Conservation (phyloP, 2,329 filamentous ascomycete genomes). For the Neodidymelliopsis sp. region DNA sequence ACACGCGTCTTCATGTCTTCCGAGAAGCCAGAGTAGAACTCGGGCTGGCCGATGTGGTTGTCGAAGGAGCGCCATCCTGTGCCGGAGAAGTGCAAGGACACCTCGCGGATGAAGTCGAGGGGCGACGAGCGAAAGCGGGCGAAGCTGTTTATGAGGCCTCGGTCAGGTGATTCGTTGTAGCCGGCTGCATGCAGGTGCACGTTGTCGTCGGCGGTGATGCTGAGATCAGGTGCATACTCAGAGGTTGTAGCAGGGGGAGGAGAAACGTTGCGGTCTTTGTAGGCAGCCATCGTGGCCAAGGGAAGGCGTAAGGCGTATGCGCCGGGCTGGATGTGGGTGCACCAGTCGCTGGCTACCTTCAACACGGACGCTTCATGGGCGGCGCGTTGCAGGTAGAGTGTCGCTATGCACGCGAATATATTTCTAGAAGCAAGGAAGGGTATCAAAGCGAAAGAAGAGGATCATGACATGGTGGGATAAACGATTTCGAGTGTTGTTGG, state of each 20-base stretch:
- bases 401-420: not conserved
- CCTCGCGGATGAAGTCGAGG: conserved; percentile 86
- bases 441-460: not conserved
- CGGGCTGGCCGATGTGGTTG: conserved; percentile 84
- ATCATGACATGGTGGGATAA: conserved; percentile 16
- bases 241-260: conserved; percentile 6
- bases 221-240: conserved; percentile 54
- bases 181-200: conserved; percentile 56
- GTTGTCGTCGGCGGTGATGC: conserved; percentile 54
- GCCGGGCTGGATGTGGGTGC: not conserved
- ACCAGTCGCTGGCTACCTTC: not conserved
- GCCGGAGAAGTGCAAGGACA: conserved; percentile 90
- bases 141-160: conserved; percentile 80
- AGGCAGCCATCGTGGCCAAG: conserved; percentile 7
- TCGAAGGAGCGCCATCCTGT: conserved; percentile 97
- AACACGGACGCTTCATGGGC: conserved; percentile 10
- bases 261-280: not conserved
- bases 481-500: conserved; percentile 5
- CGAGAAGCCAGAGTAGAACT: conserved; percentile 91
- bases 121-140: conserved; percentile 81
- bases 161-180: conserved; percentile 60
- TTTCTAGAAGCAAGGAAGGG: not conserved
- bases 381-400: not conserved
- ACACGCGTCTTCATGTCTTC: conserved; percentile 87
- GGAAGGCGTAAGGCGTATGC: not conserved